These are phyloP conservation scores for Jatropha multifida DNA, from an alignment of 441 rosid genomes.

Conservation along the genomic window DNA sequence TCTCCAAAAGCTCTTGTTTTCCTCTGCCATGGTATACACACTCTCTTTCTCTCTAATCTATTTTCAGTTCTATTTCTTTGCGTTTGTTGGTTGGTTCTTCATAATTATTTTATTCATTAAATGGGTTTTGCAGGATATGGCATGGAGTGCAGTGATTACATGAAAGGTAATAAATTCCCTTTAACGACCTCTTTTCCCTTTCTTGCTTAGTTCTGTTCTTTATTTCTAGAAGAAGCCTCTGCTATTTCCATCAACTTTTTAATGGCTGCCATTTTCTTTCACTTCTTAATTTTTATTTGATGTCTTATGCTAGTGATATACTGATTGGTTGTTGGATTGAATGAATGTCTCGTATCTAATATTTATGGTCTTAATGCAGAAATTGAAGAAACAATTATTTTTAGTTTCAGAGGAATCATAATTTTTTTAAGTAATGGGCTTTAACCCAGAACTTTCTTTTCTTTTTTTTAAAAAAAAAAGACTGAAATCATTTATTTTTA, in stretches of 20 bases:
- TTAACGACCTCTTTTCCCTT: neutral
- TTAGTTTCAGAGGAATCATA: neutral
- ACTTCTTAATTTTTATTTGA: neutral
- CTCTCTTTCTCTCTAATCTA: slow-evolving; percentile 1
- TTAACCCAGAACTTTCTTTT: neutral
- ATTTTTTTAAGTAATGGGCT: neutral
- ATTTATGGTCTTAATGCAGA: no score
- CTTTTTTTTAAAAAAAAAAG: no score
- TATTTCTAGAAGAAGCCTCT: no score
- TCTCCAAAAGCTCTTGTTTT: slow-evolving; percentile 87
- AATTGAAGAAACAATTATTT: no score
- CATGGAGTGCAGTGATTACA: slow-evolving; percentile 92
- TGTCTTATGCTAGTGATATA: no score
- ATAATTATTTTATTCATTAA: slow-evolving; percentile 21
- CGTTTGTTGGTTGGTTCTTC: slow-evolving; percentile 21
- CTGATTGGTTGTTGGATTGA: no score
- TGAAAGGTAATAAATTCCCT: slow-evolving; percentile 72
- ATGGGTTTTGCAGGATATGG: slow-evolving; percentile 76
- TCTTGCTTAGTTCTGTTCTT: neutral
- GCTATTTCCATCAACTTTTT: neutral
- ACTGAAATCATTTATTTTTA: neutral
- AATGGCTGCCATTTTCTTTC: neutral
- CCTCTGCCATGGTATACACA: slow-evolving; percentile 76
- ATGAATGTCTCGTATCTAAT: no score
- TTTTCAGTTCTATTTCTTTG: neutral